Percentiles rank a stretch among this genome's conserved stretches.
These are phyloP conservation scores for Lichtheimia ornata DNA, from an alignment of 371 early-diverging fungal species.

Conservation along the genomic window DNA sequence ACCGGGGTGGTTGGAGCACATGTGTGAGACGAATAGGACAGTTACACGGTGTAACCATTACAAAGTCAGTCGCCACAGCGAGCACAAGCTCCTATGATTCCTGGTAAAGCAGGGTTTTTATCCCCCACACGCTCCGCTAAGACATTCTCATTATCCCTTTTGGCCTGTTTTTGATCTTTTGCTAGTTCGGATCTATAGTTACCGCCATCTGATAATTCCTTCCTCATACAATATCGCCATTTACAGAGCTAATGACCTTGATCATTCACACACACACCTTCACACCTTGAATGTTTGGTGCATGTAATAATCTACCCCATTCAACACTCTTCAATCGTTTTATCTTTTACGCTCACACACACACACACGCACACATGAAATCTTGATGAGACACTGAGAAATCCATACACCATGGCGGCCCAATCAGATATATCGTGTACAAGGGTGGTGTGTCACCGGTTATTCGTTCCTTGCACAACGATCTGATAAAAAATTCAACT, in stretches of 20 bases:
- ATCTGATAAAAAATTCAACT: conserved; percentile 10
- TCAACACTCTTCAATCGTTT: background rate
- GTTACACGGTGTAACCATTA: too few relatives aligned
- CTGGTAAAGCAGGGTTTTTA: conserved; percentile 3
- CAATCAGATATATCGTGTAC: background rate
- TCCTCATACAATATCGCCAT: background rate
- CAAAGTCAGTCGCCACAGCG: background rate
- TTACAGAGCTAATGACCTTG: too few relatives aligned
- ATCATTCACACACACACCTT: too few relatives aligned
- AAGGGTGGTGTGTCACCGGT: conserved; percentile 1
- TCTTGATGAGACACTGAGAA: background rate
- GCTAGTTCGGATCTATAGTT: background rate
- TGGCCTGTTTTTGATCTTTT: background rate
- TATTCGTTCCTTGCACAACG: conserved; percentile 4
- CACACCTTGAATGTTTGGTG: too few relatives aligned
- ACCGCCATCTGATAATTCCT: conserved; percentile 1
- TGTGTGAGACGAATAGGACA: too few relatives aligned
- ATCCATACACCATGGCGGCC: background rate
- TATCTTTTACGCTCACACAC: background rate
- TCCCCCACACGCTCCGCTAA: background rate
- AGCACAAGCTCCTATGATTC: background rate
- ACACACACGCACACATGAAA: background rate
- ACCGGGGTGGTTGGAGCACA: too few relatives aligned
- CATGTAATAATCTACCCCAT: background rate
- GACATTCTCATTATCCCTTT: background rate